These are phyloP conservation scores for Hortiboletus flavorubellus DNA, from an alignment of 768 basidiomycete species.

Conservation along the genomic window DNA sequence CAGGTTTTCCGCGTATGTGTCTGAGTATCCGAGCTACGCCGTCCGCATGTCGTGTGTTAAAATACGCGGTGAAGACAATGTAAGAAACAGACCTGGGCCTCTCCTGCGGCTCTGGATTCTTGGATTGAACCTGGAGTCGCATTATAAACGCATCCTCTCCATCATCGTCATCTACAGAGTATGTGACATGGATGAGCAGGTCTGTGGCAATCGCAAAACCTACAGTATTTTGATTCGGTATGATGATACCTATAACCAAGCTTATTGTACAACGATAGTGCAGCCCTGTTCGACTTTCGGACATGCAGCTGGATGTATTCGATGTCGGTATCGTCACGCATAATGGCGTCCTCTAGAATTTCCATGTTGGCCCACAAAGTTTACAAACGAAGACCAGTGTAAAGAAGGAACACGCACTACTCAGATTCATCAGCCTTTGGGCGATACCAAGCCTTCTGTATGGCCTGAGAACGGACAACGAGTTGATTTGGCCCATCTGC, in stretches of 20 bases:
- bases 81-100: constrained; percentile 13
- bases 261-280: constrained; percentile 21
- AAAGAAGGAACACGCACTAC: constrained; percentile 17
- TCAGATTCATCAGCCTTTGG: constrained; percentile 24
- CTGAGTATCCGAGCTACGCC: constrained; percentile 2
- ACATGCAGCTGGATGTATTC: constrained; percentile 28
- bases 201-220: constrained; percentile 4
- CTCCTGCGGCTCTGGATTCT: neutral
- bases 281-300: constrained; percentile 27
- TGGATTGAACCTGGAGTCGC: constrained; percentile 13
- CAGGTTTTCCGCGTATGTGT: constrained; percentile 9
- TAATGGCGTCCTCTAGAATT: constrained; percentile 25
- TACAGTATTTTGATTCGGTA: constrained; percentile 25
- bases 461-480: constrained; percentile 25
- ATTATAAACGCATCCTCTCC: constrained; percentile 26
- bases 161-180: constrained; percentile 22
- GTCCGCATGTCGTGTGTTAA: neutral
- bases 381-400: neutral
- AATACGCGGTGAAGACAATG: neutral
- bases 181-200: neutral
- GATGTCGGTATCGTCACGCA: constrained; percentile 12
- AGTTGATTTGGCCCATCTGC: constrained; percentile 29
- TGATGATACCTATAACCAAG: constrained; percentile 22
- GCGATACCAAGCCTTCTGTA: constrained; percentile 30
- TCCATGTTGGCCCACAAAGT: neutral